A percentile compares a stretch with the other conserved stretches of the same genome.
Conservation (phyloP, 164 flowering plant species). For the Sedum album region DNA sequence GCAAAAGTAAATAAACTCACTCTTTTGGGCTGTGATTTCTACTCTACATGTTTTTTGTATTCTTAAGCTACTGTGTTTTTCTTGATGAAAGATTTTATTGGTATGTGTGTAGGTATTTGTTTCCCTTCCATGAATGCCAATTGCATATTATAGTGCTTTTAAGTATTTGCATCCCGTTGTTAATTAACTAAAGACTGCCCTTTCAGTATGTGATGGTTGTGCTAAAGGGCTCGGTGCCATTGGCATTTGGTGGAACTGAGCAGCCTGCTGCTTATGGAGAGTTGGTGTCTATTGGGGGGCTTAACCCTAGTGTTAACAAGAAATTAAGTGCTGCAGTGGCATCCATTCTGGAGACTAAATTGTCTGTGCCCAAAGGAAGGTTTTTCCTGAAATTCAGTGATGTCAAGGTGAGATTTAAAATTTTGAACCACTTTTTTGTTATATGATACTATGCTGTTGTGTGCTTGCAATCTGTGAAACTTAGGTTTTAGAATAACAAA, state of each 20-base stretch:
- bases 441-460: too few species aligned
- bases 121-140: too few species aligned
- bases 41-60: too few species aligned
- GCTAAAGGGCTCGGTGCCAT: slow-evolving; percentile 87
- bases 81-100: neutral
- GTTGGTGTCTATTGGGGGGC: slow-evolving; percentile 87
- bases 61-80: too few species aligned
- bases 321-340: slow-evolving; percentile 86
- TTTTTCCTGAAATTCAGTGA: slow-evolving; percentile 82
- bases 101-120: too few species aligned
- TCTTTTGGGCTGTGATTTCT: too few species aligned
- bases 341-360: slow-evolving; percentile 61
- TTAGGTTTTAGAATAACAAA: slow-evolving; percentile 19
- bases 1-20: too few species aligned
- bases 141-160: neutral
- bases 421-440: too few species aligned
- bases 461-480: too few species aligned
- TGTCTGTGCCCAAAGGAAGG: slow-evolving; percentile 64
- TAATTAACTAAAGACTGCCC: too few species aligned
- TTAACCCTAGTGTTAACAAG: slow-evolving; percentile 71
- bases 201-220: slow-evolving; percentile 91
- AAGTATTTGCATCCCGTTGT: too few species aligned
- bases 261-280: slow-evolving; percentile 96
- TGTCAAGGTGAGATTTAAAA: slow-evolving; percentile 49
- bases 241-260: slow-evolving; percentile 84